Base-by-base conservation (phyloP, 1,284 basidiomycete genomes). In the Volvariella volvacea region DNA sequence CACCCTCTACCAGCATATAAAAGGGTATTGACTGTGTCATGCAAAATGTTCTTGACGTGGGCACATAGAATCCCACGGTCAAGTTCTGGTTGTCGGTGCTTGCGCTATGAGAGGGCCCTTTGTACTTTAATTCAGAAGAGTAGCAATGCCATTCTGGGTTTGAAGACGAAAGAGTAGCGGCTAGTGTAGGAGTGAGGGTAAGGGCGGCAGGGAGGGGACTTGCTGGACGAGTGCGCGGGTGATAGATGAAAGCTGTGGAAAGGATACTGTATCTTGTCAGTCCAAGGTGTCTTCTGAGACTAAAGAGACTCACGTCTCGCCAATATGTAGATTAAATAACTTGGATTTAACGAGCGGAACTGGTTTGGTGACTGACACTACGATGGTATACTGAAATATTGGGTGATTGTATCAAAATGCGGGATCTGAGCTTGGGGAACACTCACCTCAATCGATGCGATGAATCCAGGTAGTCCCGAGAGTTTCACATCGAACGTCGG, bases 401-500 rank as follows among this genome's bases (percentile, higher is more conserved):
- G 34, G 33, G 15, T 40, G 42, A 38, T 17, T 3, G 16, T 15
- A 45, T 9, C 15, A 8, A 15, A 41, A 7, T 7, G 34, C 16
- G n/a, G 31, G 20, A 16, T 17, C 20, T 16, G 28, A 22, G 15
- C 22, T 4, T 10, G 15, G 16, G 21, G 22, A 25, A 37, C 36
- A 42, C 56, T 48, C 50, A 71, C 71, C 43, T 72, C 68, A 43
- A 83, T 74, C 28, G 64, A 67, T 16, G 82, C 80, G 8, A 64
- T 63, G 53, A 85, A 85, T 2, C 83, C 83, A 7, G 84, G 83
- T 2, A 87, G 61, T 2, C 81, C 80, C 22, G 71, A 71, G 14
- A 85, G 66, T 51, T 77, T 77, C 16, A 76, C 74, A 45, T 73
- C 63, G 53, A 76, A 83, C 15, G 74, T 80, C 1, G 83, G 82